These are phyloP conservation scores for Salix suchowensis DNA, from an alignment of 345 rosid genomes.

Conservation along the genomic window DNA sequence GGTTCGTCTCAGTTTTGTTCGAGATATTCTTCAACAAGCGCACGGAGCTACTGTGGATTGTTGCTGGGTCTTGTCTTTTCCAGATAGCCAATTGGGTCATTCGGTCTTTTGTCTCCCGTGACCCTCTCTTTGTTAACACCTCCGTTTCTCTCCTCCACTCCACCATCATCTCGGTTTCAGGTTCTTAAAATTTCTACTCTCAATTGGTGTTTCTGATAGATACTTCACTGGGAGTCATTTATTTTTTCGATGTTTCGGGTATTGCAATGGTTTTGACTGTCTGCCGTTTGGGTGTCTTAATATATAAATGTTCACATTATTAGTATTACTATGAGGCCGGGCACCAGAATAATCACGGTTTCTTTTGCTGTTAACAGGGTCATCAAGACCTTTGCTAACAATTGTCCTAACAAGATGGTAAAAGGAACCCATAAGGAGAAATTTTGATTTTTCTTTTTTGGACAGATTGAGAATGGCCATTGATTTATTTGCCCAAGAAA, in stretches of 20 bases:
- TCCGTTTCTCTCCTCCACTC: constrained; percentile 89
- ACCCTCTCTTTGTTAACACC: constrained; percentile 83
- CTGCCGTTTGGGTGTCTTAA: background rate
- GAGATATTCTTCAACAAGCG: constrained; percentile 64
- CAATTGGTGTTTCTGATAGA: background rate
- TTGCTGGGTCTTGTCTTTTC: constrained; percentile 56
- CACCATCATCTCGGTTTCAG: constrained; percentile 67
- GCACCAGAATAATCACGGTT: background rate
- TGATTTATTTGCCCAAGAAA: no score
- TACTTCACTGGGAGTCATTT: background rate
- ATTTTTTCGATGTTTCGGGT: background rate
- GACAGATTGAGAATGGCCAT: no score
- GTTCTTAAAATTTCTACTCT: constrained; percentile 20
- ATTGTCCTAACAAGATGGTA: no score
- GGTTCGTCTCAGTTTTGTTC: constrained; percentile 73
- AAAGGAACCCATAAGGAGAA: no score
- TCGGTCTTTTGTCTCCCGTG: constrained; percentile 58
- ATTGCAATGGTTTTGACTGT: background rate
- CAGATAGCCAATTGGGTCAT: constrained; percentile 63
- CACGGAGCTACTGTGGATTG: constrained; percentile 45
- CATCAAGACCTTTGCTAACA: background rate
- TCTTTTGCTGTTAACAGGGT: background rate
- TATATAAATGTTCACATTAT: background rate
- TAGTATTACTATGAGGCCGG: background rate
- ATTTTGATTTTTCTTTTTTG: no score